Base-by-base conservation (phyloP, 1,284 basidiomycete genomes). In the Boletus calvinii region DNA sequence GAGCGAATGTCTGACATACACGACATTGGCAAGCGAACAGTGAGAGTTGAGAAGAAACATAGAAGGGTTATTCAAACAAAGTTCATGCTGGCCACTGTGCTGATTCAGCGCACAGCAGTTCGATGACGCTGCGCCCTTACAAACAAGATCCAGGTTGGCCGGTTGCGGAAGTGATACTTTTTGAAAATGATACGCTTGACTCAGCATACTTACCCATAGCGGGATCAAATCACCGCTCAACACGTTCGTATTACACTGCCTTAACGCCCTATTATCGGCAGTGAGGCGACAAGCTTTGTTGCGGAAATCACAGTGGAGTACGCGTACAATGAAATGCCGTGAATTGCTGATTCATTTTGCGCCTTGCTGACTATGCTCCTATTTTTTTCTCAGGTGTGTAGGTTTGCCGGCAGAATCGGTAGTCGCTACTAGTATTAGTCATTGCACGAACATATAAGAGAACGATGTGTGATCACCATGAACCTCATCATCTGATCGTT, bases 301-400 rank as follows among this genome's bases (percentile, higher is more conserved):
- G 12, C 17, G 40, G 26, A 13, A 18, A 35, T 31, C 11, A 24
- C 24, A 4, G n/a, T n/a, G n/a, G n/a, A n/a, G n/a, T 22, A 22
- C 22, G 22, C 22, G 22, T 22, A 22, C 26, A 6, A 8, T 11
- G 35, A 18, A 17, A 13, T 18, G 17, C 35, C 18, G 35, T 20
- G 20, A 42, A 46, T n/a, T 13, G n/a, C n/a, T 12, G n/a, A 48
- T 24, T n/a, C 29, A 17, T 11, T 6, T 53, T 44, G 50, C 20
- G 7, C 26, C 26, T 32, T 45, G 49, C 35, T 50, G 49, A 50
- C 48, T 50, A 22, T 26, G 17, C 34, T 45, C 22, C 12, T 26
- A 3, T 24, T 22, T 26, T 13, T 11, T 18, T 15, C 12, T 31
- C 17, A 43, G 41, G 3, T 15, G 42, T 6, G 29, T 9, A 49